phyloP scores from a whole-genome alignment of 345 rosid genomes.

The Erodium maritimum region DNA sequence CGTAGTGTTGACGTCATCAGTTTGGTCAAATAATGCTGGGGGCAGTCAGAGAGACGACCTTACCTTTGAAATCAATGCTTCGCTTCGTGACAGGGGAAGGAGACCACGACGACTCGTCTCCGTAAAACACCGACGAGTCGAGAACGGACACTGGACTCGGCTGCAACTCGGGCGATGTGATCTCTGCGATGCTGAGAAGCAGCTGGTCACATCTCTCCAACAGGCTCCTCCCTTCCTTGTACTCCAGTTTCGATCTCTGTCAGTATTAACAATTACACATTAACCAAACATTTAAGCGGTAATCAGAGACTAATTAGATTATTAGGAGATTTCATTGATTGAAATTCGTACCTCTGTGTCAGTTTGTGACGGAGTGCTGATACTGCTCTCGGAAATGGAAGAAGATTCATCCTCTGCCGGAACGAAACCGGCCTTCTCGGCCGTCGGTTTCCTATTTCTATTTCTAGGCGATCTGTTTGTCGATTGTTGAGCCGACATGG shows the following conservation, averaged over 20 bases:
- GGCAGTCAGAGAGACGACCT: no score
- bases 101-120: constrained; percentile 48
- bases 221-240: constrained; percentile 46
- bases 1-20: no score
- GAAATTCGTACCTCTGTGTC: constrained; percentile 42
- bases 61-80: constrained; percentile 67
- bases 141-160: constrained; percentile 97
- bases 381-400: constrained; percentile 39
- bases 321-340: no score
- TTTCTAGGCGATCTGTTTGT: constrained; percentile 23
- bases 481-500: constrained; percentile 19
- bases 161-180: constrained; percentile 57
- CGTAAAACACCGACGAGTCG: constrained; percentile 59
- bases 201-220: constrained; percentile 84
- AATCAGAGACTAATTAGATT: background rate
- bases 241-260: constrained; percentile 34
- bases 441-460: constrained; percentile 20
- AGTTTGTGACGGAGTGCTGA: constrained; percentile 37
- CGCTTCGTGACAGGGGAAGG: constrained; percentile 84
- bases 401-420: constrained; percentile 44
- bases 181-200: constrained; percentile 83
- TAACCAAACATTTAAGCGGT: background rate
- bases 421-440: constrained; percentile 17
- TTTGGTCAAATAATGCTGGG: no score
- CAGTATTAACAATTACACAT: constrained; percentile 24